Conservation (phyloP, 2,329 filamentous ascomycete species). For the Ceratocystis cubensis region DNA sequence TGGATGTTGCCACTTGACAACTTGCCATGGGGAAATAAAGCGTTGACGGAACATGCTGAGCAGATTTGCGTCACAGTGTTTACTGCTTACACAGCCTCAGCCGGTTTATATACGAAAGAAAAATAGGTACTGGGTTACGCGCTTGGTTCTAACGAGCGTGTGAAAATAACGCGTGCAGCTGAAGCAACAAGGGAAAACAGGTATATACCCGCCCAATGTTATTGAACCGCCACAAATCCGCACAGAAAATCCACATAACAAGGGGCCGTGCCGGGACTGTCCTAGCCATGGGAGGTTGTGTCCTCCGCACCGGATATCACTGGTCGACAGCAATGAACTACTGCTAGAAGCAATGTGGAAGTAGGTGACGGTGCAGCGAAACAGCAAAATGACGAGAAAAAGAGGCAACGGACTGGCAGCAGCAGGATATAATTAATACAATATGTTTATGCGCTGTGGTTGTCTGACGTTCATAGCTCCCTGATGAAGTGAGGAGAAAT, state of each 20-base stretch:
- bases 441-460: neutral
- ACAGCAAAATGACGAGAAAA: neutral
- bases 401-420: neutral
- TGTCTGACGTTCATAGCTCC: conserved; percentile 3
- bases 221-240: neutral
- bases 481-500: neutral
- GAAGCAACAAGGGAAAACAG: neutral
- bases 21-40: neutral
- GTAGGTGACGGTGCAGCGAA: neutral
- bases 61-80: neutral
- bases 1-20: neutral
- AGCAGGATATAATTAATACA: neutral
- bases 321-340: neutral
- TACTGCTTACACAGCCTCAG: neutral
- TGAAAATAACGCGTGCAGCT: neutral
- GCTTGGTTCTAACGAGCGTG: neutral
- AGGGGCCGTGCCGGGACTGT: neutral
- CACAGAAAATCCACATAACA: neutral
- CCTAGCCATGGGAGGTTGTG: neutral
- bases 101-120: neutral
- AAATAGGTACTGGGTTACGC: neutral
- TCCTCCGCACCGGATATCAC: neutral
- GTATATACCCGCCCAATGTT: neutral
- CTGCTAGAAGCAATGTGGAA: neutral
- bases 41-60: neutral